Base-by-base conservation (phyloP, 345 rosid genomes). In the Trapa bicornis region DNA sequence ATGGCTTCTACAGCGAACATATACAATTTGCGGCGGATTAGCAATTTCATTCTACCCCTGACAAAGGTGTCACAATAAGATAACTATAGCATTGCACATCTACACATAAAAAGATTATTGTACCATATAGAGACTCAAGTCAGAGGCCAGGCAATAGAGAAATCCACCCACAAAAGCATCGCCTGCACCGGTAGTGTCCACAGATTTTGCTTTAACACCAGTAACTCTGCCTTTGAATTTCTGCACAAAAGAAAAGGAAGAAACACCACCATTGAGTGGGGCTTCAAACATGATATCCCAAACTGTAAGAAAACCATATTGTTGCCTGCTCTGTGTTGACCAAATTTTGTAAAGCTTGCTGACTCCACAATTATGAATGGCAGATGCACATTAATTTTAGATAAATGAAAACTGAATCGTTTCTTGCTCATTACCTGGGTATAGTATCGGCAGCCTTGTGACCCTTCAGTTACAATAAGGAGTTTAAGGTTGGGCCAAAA, bases 391-490 rank as follows among this genome's bases (percentile, higher is more conserved):
- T 22, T 22, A 22, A 22, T 22, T 22, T 22, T 22, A 22, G 29
- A 22, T 22, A 22, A 22, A 22, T 22, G 29, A 22, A 22, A 22
- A 58, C 12, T 11, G 35, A 6, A 32, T 9, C 8, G 63, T 9
- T 58, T 38, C 38, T 35, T 1, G 38, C 37, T 32, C 33, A 11
- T 32, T 73, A 88, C 99, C 93, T 86, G 76, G 66, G 99, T 91
- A 76, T 85, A 95, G 74, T 95, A 95, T 85, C 96, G 84, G 79
- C 96, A 91, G 52, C 99, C 99, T 7, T 79, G 77, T 47, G 96
- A 74, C 65, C 97, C 99, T 80, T 95, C 99, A 48, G 96, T 91
- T 16, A 95, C 90, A 37, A 95, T 56, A 77, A 95, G 83, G 77
- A 95, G 97, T 78, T 82, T 89, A 58, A 91, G 87, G 68, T 85